A percentile compares a stretch with the other conserved stretches of the same genome.
These are phyloP conservation scores for Suillus hirtellus DNA, from an alignment of 768 basidiomycete species.

Conservation along the genomic window DNA sequence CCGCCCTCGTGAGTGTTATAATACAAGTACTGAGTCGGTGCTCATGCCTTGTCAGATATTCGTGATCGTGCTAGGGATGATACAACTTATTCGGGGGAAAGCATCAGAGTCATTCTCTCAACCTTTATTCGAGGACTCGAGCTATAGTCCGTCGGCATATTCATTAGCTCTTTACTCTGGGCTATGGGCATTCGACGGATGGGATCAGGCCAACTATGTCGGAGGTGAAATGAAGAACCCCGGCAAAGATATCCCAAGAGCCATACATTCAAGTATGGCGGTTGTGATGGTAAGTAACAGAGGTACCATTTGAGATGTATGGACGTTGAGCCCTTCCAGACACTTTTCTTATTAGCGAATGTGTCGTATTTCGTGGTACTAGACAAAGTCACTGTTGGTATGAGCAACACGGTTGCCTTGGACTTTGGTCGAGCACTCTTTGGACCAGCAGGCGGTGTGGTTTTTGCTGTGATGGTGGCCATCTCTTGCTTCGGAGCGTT, in stretches of 20 bases:
- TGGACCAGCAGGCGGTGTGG: conserved; percentile 80
- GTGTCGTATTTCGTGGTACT: conserved; percentile 91
- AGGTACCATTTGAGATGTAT: conserved; percentile 8
- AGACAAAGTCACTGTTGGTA: conserved; percentile 72
- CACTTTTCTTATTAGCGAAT: conserved; percentile 80
- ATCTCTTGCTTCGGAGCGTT: conserved; percentile 95
- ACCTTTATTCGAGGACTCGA: conserved; percentile 73
- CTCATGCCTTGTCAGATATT: conserved; percentile 47
- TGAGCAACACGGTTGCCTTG: conserved; percentile 84
- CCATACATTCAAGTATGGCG: conserved; percentile 89
- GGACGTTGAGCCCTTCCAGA: conserved; percentile 36
- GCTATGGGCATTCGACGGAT: conserved; percentile 95
- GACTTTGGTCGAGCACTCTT: conserved; percentile 91
- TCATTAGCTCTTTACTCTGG: conserved; percentile 95
- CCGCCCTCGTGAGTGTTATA: conserved; percentile 55
- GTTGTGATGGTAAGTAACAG: conserved; percentile 62
- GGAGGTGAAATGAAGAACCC: conserved; percentile 85
- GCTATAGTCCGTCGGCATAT: conserved; percentile 78
- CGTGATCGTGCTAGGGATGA: conserved; percentile 75
- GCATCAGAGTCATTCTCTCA: conserved; percentile 66
- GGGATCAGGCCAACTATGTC: conserved; percentile 92
- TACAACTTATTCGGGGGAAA: conserved; percentile 72
- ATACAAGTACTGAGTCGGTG: conserved; percentile 5
- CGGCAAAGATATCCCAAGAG: conserved; percentile 82
- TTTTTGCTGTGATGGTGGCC: conserved; percentile 91